Conservation (phyloP, 2,329 filamentous ascomycete genomes). For the Thielaviopsis punctulata region DNA sequence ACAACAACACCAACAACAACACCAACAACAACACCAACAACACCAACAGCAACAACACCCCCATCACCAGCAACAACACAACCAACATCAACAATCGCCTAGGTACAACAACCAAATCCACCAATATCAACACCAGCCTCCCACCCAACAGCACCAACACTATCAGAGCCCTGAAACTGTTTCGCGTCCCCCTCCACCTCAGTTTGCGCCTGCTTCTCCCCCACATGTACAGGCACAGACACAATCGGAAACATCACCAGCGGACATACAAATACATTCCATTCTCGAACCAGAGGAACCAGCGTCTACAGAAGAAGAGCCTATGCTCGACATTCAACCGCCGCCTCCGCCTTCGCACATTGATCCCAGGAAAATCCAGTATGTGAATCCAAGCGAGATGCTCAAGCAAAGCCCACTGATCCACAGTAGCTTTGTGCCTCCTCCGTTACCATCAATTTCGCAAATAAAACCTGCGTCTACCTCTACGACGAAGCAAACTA, state of each 20-base stretch:
- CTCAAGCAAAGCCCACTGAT: conserved; percentile 7
- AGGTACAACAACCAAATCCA: conserved; percentile 17
- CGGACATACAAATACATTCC: conserved; percentile 11
- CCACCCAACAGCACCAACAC: conserved; percentile 11
- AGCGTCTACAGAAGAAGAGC: background rate
- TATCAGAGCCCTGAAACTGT: conserved; percentile 5
- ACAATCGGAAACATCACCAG: conserved; percentile 14
- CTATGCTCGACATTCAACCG: conserved; percentile 7
- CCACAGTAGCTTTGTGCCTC: conserved; percentile 7
- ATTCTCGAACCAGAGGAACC: background rate
- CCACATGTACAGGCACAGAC: conserved; percentile 13
- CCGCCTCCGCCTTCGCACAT: conserved; percentile 10
- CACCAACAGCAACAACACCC: conserved; percentile 11
- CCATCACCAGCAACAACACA: background rate
- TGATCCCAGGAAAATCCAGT: conserved; percentile 12
- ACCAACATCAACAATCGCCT: background rate
- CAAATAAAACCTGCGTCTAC: background rate
- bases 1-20: conserved; percentile 17
- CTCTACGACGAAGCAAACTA: conserved; percentile 16
- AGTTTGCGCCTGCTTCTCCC: conserved; percentile 13
- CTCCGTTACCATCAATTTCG: conserved; percentile 1
- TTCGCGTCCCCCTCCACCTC: conserved; percentile 11
- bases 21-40: conserved; percentile 12
- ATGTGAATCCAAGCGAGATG: conserved; percentile 9
- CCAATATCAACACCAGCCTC: conserved; percentile 15